Evolutionary conservation across 306 rosid genomes (phyloP), one percentile per base, ranked within the genome.

Genomic region (Vigna reflexopilosa): DNA sequence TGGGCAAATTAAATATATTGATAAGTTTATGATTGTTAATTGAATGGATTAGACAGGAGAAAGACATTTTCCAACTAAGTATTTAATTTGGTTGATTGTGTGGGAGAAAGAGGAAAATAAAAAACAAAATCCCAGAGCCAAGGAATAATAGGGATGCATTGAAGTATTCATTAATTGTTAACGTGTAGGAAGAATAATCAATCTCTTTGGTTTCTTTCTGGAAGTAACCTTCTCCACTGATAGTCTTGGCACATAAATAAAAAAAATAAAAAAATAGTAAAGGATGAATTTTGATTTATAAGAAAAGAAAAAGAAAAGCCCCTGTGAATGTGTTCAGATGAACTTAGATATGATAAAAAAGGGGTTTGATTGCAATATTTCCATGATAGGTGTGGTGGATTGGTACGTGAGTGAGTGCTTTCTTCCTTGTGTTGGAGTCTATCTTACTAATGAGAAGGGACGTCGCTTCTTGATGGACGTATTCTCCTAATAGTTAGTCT

Each of bases 391-490:
- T 26, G 4, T 26, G 28, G 28, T 26, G 28, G 28, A 26, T 26
- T 26, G 56, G 67, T 84, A 83, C 85, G 83, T 61, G 79, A 73
- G 48, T 75, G 80, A 17, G 79, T 81, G 80, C 42, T 82, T 75
- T 55, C 51, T 76, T 81, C 4, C 75, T 82, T 77, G 51, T 44
- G 62, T 50, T 67, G 83, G 38, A 74, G 70, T 61, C 83, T 36
- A 36, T 28, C 78, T 30, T 42, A 64, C 73, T 75, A 75, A 83
- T 76, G 28, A 78, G 76, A 63, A 84, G 84, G 78, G 82, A 65
- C 87, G 81, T 84, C 86, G 77, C 83, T 56, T 74, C 85, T 73
- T 76, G 82, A 76, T 77, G 85, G 82, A 81, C 82, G 80, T 67
- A 73, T 81, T 78, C 83, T 68, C 66, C 83, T 72, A 77, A 77